Evolutionary conservation across 805 yeast species (phyloP), one percentile per base, ranked within the genome.

Genomic region (Candida easanensis): DNA sequence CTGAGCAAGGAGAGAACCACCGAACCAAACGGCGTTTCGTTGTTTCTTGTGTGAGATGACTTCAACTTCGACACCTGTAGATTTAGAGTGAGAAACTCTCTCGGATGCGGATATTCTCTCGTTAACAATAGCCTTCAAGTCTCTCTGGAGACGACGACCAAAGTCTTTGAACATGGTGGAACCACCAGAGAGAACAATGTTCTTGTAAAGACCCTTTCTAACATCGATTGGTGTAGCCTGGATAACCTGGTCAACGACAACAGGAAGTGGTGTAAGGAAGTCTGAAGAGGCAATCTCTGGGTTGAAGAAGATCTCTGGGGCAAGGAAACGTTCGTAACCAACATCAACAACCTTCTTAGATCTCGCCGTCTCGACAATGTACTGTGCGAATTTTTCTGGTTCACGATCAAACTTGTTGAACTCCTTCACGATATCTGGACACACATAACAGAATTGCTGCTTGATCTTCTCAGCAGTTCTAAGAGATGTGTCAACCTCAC

Each of bases 11-110:
- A 93, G 71, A 17, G 96, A 86, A 54, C 99, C 99, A 56, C 99
- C 99, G 63, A 91, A 93, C 99, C 99, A 93, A 46, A 93, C 99
- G 3, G 99, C 99, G 61, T 93, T 88, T 65, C 97, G 80, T 72
- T 93, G 99, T 69, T 93, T 86, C 73, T 91, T 89, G 71, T 93
- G 99, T 22, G 95, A 81, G 53, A 93, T 90, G 49, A 93, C 99
- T 69, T 88, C 95, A 44, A 93, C 99, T 44, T 89, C 95, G 39
- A 93, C 95, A 64, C 99, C 99, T 23, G 95, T 84, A 20, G 95
- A 82, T 62, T 80, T 85, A 14, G 80, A 82, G 31, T 37, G 41
- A 57, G 89, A 80, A 47, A 82, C 70, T 56, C 73, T 71, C 68
- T 93, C 99, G 62, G 90, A 83, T 47, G 75, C 74, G 41, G 82